Evolutionary conservation across 2,329 filamentous ascomycete genomes (phyloP).

Genomic region (Fusarium humuli): DNA sequence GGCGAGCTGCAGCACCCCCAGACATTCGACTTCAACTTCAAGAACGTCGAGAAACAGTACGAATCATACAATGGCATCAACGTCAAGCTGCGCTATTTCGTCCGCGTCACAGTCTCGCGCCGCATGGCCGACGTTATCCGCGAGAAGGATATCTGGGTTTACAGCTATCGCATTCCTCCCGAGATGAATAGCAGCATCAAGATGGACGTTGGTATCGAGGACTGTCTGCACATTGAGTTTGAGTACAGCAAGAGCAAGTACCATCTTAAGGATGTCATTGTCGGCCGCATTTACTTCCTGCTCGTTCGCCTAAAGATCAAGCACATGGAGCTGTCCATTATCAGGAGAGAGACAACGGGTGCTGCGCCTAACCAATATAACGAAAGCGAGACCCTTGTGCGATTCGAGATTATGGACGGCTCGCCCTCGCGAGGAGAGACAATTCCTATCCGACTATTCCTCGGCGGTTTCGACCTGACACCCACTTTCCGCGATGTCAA

Average conservation of each 20-base stretch:
- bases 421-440: conserved; percentile 96
- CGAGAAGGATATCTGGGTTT: conserved; percentile 99
- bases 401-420: conserved; percentile 99
- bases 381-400: conserved; percentile 96
- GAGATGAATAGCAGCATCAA: conserved; percentile 99
- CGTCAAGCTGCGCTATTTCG: conserved; percentile 98
- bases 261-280: conserved; percentile 98
- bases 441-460: conserved; percentile 95
- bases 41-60: conserved; percentile 99
- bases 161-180: conserved; percentile 96
- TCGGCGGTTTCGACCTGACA: conserved; percentile 96
- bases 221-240: conserved; percentile 98
- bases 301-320: conserved; percentile 98
- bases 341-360: conserved; percentile 94
- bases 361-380: conserved; percentile 99
- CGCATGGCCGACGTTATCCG: conserved; percentile 98
- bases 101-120: conserved; percentile 94
- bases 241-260: conserved; percentile 99
- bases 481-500: conserved; percentile 99
- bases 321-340: conserved; percentile 99
- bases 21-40: conserved; percentile 99
- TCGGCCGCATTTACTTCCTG: conserved; percentile 97
- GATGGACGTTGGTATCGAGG: conserved; percentile 99
- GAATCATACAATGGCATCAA: conserved; percentile 99
- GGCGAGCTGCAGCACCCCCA: conserved; percentile 98